Base-by-base conservation (phyloP, 352 stramenopile species). In the Globisporangium polare region DNA sequence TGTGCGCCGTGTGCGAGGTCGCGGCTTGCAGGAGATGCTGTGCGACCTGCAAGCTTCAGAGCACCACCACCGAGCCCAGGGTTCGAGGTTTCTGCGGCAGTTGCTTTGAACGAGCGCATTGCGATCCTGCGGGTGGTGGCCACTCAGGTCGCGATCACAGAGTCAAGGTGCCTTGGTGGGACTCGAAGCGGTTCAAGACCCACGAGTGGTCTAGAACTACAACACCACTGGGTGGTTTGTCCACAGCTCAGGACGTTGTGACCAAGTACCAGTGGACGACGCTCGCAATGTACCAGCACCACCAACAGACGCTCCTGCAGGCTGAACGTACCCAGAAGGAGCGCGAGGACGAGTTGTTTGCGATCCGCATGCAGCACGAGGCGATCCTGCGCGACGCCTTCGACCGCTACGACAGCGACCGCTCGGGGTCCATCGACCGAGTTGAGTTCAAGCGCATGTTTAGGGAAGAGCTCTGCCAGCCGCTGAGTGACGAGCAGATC, bases 301-400 rank as follows among this genome's bases (percentile, higher is more conserved):
- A 52, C 7, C 43, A 63, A 13, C 22, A 71, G 22, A 18, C 66
- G 31, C 42, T 12, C 0, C 33, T 31, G 3, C n/a, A 65, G 22
- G 39, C 39, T 0, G 56, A 66, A 26, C 55, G 70, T n/a, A 62
- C 62, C 1, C 35, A 49, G 12, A 60, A 68, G 31, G 53, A 62
- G 20, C 67, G 73, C 2, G 60, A 75, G 18, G 58, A 72, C 37
- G 62, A 65, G 27, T 41, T 82, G 4, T 52, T 75, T 26, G 66
- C 67, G 5, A 65, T 78, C 20, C 71, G 74, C 8, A 22, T 70
- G 15, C 72, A 80, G 50, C 60, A 80, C n/a, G 69, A 80, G 26
- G 62, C 66, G 8, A 80, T 80, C 51, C 31, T 83, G 17, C 71
- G 72, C 12, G 74, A 83, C 37, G 74, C 72, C 1, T 83, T 83